phyloP scores from a whole-genome alignment of 2,329 filamentous ascomycete genomes.

The Cyanodermella asteris region DNA sequence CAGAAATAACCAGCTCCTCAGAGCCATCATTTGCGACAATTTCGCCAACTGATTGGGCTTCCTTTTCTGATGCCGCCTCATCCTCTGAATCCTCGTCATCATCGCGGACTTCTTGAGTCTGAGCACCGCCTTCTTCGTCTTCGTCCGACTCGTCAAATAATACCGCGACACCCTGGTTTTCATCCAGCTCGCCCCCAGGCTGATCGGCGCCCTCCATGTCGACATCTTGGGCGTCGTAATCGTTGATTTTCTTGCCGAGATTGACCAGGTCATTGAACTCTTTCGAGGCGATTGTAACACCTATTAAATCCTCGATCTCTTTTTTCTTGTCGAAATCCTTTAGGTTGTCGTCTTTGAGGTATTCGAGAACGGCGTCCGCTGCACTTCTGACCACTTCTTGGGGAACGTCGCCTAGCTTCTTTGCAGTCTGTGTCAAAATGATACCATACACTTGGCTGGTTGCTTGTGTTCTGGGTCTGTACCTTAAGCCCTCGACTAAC shows the following conservation, averaged over 20 bases:
- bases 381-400: slow-evolving; percentile 84
- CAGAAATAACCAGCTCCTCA: slow-evolving; percentile 74
- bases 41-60: slow-evolving; percentile 33
- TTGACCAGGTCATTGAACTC: slow-evolving; percentile 96
- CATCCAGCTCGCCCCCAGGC: slow-evolving; percentile 59
- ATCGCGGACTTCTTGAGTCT: slow-evolving; percentile 72
- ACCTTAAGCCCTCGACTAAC: slow-evolving; percentile 74
- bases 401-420: slow-evolving; percentile 75
- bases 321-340: slow-evolving; percentile 98
- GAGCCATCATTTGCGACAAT: slow-evolving; percentile 33
- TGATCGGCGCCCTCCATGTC: slow-evolving; percentile 53
- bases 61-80: slow-evolving; percentile 44
- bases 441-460: slow-evolving; percentile 88
- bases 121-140: slow-evolving; percentile 54
- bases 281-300: slow-evolving; percentile 59
- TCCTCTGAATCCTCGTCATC: slow-evolving; percentile 57
- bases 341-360: slow-evolving; percentile 80
- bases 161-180: slow-evolving; percentile 88
- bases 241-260: slow-evolving; percentile 93
- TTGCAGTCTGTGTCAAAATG: slow-evolving; percentile 75
- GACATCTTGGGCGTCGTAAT: slow-evolving; percentile 91
- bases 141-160: slow-evolving; percentile 86
- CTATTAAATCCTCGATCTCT: slow-evolving; percentile 82
- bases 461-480: slow-evolving; percentile 73
- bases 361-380: slow-evolving; percentile 76